Conservation (phyloP, 805 yeast genomes). For the Metschnikowia arizonensis region DNA sequence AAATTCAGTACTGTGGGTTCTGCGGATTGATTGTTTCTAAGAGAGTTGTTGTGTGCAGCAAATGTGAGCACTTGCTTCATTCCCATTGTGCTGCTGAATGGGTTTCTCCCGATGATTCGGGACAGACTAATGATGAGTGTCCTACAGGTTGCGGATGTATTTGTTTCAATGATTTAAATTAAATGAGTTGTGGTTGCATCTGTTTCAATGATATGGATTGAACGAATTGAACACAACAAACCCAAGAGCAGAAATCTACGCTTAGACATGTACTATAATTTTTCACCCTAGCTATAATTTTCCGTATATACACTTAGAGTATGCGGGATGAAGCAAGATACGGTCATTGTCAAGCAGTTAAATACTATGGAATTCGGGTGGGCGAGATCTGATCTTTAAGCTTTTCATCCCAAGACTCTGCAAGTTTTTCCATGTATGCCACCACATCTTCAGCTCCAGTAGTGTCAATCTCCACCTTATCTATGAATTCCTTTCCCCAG, state of each 20-base stretch:
- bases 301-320: background rate
- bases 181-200: too few species aligned
- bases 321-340: too few species aligned
- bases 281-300: too few species aligned
- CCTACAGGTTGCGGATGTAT: constrained; percentile 20
- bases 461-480: constrained; percentile 50
- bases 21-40: constrained; percentile 62
- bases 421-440: constrained; percentile 55
- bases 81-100: constrained; percentile 73
- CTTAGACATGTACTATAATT: background rate
- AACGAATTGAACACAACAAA: too few species aligned
- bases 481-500: constrained; percentile 63
- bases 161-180: constrained; percentile 9
- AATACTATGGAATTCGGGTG: constrained; percentile 30
- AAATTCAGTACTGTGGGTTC: constrained; percentile 50
- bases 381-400: constrained; percentile 69
- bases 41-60: constrained; percentile 61
- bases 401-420: constrained; percentile 67
- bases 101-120: constrained; percentile 11
- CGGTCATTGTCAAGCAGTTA: too few species aligned
- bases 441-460: constrained; percentile 66
- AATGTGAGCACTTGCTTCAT: constrained; percentile 78
- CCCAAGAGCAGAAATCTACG: too few species aligned
- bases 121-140: constrained; percentile 9
- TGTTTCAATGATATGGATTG: too few species aligned